These are phyloP conservation scores for Corynespora cassiicola DNA, from an alignment of 2,329 filamentous ascomycete species.

Conservation along the genomic window DNA sequence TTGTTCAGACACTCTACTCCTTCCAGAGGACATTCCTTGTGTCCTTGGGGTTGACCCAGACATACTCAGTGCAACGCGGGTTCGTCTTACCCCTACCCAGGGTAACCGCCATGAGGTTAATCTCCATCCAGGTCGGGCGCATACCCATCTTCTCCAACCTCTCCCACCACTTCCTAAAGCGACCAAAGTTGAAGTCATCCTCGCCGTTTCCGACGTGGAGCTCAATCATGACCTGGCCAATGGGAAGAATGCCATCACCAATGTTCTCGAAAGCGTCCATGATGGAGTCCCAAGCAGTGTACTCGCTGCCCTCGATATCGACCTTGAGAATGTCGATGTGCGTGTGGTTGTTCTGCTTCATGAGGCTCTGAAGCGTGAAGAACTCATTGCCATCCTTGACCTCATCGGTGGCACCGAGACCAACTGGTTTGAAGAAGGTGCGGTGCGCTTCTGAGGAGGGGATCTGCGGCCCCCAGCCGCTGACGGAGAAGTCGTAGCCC, in stretches of 20 bases:
- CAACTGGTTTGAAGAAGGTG: conserved; percentile 38
- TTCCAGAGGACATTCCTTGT: conserved; percentile 34
- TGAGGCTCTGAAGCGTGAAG: conserved; percentile 34
- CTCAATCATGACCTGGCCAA: conserved; percentile 44
- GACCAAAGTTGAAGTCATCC: conserved; percentile 29
- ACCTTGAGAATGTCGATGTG: conserved; percentile 44
- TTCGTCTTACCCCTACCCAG: conserved; percentile 31
- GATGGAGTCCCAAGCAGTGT: conserved; percentile 34
- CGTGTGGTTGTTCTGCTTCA: conserved; percentile 39
- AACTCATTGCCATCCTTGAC: conserved; percentile 28
- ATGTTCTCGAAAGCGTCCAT: conserved; percentile 35
- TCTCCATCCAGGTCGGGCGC: conserved; percentile 42
- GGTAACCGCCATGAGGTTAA: conserved; percentile 40
- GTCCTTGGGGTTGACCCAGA: conserved; percentile 41
- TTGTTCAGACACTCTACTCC: no score
- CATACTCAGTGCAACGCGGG: conserved; percentile 40
- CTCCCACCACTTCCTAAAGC: conserved; percentile 41
- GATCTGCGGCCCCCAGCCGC: conserved; percentile 39
- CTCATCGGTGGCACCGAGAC: conserved; percentile 33
- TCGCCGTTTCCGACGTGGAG: conserved; percentile 31
- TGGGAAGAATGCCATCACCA: conserved; percentile 30
- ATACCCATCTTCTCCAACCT: conserved; percentile 41
- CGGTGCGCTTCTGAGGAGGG: conserved; percentile 13
- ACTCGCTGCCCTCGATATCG: conserved; percentile 41
- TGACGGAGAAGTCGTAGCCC: conserved; percentile 41